Conservation (phyloP, 1,284 basidiomycete species). For the Cryptococcus hybrid region DNA sequence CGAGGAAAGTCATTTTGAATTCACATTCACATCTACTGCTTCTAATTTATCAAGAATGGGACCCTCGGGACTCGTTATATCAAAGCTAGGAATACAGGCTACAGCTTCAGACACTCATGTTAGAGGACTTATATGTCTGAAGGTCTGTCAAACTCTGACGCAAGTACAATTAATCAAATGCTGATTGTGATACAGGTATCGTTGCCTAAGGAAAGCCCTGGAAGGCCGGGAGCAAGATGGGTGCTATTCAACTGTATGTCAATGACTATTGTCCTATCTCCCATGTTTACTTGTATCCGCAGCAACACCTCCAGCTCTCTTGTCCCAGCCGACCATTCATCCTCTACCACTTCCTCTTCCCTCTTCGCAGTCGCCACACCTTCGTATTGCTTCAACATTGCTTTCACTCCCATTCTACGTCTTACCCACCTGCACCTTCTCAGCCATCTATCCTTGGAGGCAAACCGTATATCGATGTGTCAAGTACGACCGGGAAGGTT, state of each 20-base stretch:
- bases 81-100: slow-evolving; percentile 35
- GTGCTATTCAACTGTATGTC: slow-evolving; percentile 29
- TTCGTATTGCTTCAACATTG: slow-evolving; percentile 22
- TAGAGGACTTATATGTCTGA: slow-evolving; percentile 33
- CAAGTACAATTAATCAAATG: background rate
- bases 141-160: slow-evolving; percentile 18
- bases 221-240: slow-evolving; percentile 23
- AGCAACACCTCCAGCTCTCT: slow-evolving; percentile 23
- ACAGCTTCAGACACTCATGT: slow-evolving; percentile 23
- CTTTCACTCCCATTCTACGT: slow-evolving; percentile 21
- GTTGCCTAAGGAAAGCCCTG: slow-evolving; percentile 25
- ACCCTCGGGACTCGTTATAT: slow-evolving; percentile 29
- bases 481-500: slow-evolving; percentile 34
- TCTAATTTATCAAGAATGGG: slow-evolving; percentile 13
- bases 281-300: background rate
- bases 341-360: slow-evolving; percentile 28
- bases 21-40: background rate
- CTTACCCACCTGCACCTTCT: slow-evolving; percentile 21
- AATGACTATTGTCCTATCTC: no score
- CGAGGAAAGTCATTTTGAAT: background rate
- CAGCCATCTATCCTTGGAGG: background rate
- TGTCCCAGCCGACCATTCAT: slow-evolving; percentile 30
- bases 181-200: slow-evolving; percentile 22
- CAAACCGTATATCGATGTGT: slow-evolving; percentile 33
- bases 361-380: slow-evolving; percentile 3